Base-by-base conservation (phyloP, 148 eudicot species). In the Nepenthes mirabilis region DNA sequence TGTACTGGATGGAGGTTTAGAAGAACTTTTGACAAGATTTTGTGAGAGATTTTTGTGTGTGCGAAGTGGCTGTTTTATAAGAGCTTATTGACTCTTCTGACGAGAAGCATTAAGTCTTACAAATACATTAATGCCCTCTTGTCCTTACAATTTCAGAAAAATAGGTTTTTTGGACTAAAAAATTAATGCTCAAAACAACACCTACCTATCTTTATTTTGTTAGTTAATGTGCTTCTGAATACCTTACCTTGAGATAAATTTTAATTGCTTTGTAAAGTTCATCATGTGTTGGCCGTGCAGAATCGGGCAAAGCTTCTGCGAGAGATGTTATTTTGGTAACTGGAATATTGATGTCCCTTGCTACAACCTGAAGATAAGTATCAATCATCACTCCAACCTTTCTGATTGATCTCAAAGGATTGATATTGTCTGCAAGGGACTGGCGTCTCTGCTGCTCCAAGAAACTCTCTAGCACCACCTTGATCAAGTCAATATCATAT, bases 251-350 rank as follows among this genome's bases (percentile, higher is more conserved):
- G 52, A 83, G 88, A 68, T 80, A 83, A 12, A 66, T 64, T 68
- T 80, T 66, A 58, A 83, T 78, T 1, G 83, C 85, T 70, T 64
- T 71, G 69, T 83, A 83, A 23, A 83, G 83, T 33, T 68, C 72
- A 55, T 80, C 81, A 13, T 83, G 85, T 9, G 47, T 62, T 33
- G 83, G 72, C 52, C 85, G 66, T 11, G 83, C 77, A 33, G 69
- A 47, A 61, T 59, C 75, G 1, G 89, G 85, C 58, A 83, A 47
- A 57, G 81, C 74, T 70, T 71, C 75, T 2, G 78, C 83, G 2
- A 83, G 77, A 36, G 74, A 59, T 34, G 55, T 67, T 37, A 78
- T 7, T 47, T 83, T 71, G 34, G 62, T 33, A 14, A 74, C 79
- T 14, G 81, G 60, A 58, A 71, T 48, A 37, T 70, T 71, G 2